Evolutionary conservation across 176 grass and related monocot species (phyloP), one percentile per base, ranked within the genome.

Genomic region (Carex scoparia): DNA sequence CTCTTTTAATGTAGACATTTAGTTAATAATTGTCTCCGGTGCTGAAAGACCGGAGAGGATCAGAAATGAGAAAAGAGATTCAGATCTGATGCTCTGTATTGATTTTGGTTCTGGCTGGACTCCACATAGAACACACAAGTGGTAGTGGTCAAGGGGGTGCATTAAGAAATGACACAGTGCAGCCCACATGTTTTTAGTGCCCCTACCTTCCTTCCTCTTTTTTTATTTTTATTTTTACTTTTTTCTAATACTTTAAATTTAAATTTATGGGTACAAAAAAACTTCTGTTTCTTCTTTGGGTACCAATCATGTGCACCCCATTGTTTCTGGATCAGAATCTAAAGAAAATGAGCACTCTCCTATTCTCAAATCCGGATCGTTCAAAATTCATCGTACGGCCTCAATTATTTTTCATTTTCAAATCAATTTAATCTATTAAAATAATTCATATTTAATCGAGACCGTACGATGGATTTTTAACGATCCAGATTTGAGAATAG

Each of bases 101-200:
- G 32, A 31, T 56, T 80, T 61, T 42, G 58, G 35, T 63, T 63
- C 28, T 27, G 57, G 55, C 32, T 81, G 57, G 79, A 81, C 37
- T 81, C 57, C 57, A 81, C 77, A 61, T 1, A 56, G 18, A 79
- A 11, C 70, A 74, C 70, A 53, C 40, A 74, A 74, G 70, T 53
- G 70, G 44, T 30, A 46, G 48, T 71, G 69, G 38, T 46, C 15
- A 71, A 46, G 69, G 16, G 69, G 69, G 18, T 54, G 73, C 49
- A 77, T 77, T 57, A 33, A 78, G 74, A 78, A 79, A 79, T 42
- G 79, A 49, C 48, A 7, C 32, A 48, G 9, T 65, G 79, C 79
- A 81, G 79, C 79, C 79, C 79, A 81, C 35, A 64, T 81, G 79
- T 81, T 63, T 81, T 81, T 79, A 35, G 74, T 79, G 74, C 74